Evolutionary conservation across 140 eudicot species (phyloP), one percentile per base, ranked within the genome.

Genomic region (Stevia rebaudiana): DNA sequence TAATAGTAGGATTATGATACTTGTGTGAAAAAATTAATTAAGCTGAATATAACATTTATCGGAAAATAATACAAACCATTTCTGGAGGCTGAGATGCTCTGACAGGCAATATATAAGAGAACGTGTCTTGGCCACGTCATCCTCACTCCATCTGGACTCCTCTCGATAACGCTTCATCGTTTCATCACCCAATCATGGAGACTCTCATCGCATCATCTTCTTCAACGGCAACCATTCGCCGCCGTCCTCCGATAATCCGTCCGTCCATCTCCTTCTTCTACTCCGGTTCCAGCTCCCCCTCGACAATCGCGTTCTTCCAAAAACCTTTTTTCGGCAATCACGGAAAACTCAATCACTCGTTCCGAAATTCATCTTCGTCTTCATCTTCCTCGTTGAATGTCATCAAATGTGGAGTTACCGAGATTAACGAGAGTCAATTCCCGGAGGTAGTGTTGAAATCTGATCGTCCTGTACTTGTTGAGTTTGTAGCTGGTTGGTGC

Each of bases 401-500:
- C 40, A 70, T 78, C 25, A 80, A 61, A 39, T 82, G 94, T 11
- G 86, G 78, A 42, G 83, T 88, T 28, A 23, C 68, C 52, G 95
- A 85, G 77, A 89, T 86, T 3, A 78, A 71, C 52, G 97, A 83
- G 67, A 67, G 61, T n/a, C 72, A 86, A 35, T 89, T 89, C 73
- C 5, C 80, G 31, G 91, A 83, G 21, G 74, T 77, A 11, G 97
- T 83, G n/a, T 80, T 88, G 86, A 85, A 88, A 78, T 82, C 86
- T 5, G 88, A 82, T 49, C 88, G 79, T 48, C 95, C 96, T 37
- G 96, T 88, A 37, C 90, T 88, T 18, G 95, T 88, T 58, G 96
- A 88, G 73, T 88, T 88, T 65, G 71, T 88, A 8, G 96, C 96
- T 19, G 61, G 61, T 24, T 88, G 96, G 96, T 88, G 96, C 53